Percentiles rank a stretch among this genome's conserved stretches.
These are phyloP conservation scores for Neurospora hispaniola DNA, from an alignment of 495 filamentous ascomycete species.

Conservation along the genomic window DNA sequence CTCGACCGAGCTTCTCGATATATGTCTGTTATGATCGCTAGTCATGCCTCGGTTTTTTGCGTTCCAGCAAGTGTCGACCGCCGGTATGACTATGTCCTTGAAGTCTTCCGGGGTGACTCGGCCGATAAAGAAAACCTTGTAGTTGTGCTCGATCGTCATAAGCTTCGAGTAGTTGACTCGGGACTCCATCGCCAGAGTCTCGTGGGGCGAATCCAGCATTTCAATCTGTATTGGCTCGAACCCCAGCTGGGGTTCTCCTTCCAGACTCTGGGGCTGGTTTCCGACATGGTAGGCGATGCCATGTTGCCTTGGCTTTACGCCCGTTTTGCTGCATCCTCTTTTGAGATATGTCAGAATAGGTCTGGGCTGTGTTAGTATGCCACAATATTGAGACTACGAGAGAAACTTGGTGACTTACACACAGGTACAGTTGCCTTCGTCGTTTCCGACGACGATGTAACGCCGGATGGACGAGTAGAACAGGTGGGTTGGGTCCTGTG, in stretches of 20 bases:
- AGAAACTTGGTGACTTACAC: constrained; percentile 25
- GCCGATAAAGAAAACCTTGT: constrained; percentile 36
- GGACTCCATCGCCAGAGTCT: constrained; percentile 34
- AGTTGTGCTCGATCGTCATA: constrained; percentile 38
- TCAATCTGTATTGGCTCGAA: constrained; percentile 28
- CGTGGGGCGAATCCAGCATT: constrained; percentile 21
- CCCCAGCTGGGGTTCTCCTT: constrained; percentile 31
- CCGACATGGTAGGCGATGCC: constrained; percentile 31
- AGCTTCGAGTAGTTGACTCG: constrained; percentile 37
- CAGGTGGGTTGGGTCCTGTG: background rate
- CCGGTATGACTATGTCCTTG: constrained; percentile 23
- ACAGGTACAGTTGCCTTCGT: constrained; percentile 38
- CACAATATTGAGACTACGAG: background rate
- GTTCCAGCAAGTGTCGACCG: constrained; percentile 36
- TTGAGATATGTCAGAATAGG: constrained; percentile 39
- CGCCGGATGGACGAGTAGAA: constrained; percentile 35
- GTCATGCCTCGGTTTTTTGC: constrained; percentile 21
- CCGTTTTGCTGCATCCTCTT: constrained; percentile 33
- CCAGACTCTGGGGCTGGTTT: constrained; percentile 18
- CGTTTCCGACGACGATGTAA: constrained; percentile 37
- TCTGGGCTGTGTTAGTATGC: constrained; percentile 15
- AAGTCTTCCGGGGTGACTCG: constrained; percentile 23
- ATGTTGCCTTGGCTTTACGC: constrained; percentile 35
- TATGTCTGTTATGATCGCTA: background rate
- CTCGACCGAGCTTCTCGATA: background rate